Evolutionary conservation across 257 asterid species (phyloP).

Genomic region (Lycium ferocissimum): DNA sequence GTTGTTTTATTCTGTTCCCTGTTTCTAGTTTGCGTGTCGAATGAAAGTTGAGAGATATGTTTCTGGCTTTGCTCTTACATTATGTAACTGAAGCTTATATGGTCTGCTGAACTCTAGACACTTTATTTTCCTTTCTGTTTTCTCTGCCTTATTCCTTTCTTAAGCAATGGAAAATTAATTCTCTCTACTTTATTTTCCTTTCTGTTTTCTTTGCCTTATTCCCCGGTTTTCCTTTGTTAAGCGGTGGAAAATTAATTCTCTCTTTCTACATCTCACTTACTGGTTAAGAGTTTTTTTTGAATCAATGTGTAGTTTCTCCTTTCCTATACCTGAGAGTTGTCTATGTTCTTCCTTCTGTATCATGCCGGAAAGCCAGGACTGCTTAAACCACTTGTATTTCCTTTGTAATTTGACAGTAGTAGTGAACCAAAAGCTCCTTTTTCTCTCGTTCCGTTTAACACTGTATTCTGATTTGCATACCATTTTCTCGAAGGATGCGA

Average conservation of each 20-base stretch:
- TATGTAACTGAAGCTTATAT: not conserved
- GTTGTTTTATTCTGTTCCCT: slow-evolving; percentile 3
- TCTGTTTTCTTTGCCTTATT: not conserved
- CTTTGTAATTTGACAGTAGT: slow-evolving; percentile 7
- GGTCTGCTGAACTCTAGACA: not conserved
- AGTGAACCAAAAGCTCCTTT: slow-evolving; percentile 13
- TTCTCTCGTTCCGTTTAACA: slow-evolving; percentile 17
- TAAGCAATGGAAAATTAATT: not conserved
- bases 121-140: not conserved
- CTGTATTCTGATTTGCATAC: not conserved
- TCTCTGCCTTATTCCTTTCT: slow-evolving; percentile 8
- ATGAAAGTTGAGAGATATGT: not conserved
- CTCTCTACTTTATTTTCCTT: not conserved
- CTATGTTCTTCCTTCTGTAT: slow-evolving; percentile 21
- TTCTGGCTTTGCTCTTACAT: slow-evolving; percentile 19
- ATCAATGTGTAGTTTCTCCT: slow-evolving; percentile 18
- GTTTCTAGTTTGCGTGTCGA: not conserved
- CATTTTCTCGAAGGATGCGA: not conserved
- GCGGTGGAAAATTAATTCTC: not conserved
- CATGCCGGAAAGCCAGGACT: not conserved
- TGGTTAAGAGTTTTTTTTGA: not conserved
- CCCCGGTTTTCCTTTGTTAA: slow-evolving; percentile 17
- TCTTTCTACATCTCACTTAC: not conserved
- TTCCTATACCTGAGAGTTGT: slow-evolving; percentile 13
- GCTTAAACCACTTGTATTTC: slow-evolving; percentile 6